Conservation (phyloP, 2,329 filamentous ascomycete genomes). For the Claviceps cyperi region DNA sequence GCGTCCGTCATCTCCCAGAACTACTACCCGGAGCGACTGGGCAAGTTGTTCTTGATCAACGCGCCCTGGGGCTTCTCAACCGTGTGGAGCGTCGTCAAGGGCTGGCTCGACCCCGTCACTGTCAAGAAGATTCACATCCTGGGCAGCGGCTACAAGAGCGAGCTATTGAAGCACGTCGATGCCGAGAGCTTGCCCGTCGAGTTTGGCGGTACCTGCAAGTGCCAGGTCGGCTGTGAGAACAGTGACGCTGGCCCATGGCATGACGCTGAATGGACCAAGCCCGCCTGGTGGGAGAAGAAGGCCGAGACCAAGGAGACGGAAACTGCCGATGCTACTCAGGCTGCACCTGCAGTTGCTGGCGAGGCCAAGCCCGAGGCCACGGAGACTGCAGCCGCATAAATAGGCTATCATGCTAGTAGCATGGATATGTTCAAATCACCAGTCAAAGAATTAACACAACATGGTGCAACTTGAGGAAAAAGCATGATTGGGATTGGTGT, state of each 20-base stretch:
- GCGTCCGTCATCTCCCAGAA: conserved; percentile 89
- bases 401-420: no score
- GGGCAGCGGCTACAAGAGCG: conserved; percentile 65
- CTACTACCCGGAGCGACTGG: conserved; percentile 96
- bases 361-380: conserved; percentile 17
- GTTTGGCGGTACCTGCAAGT: conserved; percentile 76
- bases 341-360: conserved; percentile 12
- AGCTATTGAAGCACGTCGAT: conserved; percentile 72
- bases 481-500: neutral
- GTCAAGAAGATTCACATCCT: conserved; percentile 92
- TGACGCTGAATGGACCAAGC: conserved; percentile 47
- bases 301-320: conserved; percentile 20
- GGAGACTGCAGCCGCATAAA: conserved; percentile 11
- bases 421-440: no score
- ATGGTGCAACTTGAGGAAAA: neutral
- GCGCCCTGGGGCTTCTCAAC: conserved; percentile 87
- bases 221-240: conserved; percentile 66
- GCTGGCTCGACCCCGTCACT: conserved; percentile 92
- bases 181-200: conserved; percentile 77
- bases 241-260: conserved; percentile 88
- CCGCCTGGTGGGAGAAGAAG: conserved; percentile 49
- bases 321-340: conserved; percentile 16
- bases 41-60: conserved; percentile 96
- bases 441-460: neutral
- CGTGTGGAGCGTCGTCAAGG: conserved; percentile 77